A percentile compares a stretch with the other conserved stretches of the same genome.
These are phyloP conservation scores for Nothopassalora personata DNA, from an alignment of 2,329 filamentous ascomycete species.

Conservation along the genomic window DNA sequence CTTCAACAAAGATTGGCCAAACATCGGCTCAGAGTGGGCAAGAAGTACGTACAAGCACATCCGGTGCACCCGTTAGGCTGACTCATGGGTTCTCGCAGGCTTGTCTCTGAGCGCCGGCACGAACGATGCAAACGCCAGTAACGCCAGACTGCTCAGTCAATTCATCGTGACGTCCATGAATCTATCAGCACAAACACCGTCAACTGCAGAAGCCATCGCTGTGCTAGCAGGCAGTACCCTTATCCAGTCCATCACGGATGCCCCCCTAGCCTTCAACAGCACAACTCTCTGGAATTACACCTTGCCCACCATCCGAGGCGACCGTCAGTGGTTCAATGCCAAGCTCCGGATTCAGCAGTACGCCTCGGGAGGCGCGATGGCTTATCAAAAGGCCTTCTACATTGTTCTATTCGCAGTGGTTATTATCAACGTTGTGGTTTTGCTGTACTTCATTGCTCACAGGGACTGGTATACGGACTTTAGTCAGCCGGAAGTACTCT, in stretches of 20 bases:
- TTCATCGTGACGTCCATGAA: slow-evolving; percentile 35
- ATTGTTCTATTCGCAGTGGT: slow-evolving; percentile 61
- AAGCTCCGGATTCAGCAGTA: slow-evolving; percentile 62
- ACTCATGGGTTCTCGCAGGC: slow-evolving; percentile 9
- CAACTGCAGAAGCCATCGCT: slow-evolving; percentile 67
- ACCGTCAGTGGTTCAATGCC: slow-evolving; percentile 58
- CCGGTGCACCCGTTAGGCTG: too few species aligned
- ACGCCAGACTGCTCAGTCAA: slow-evolving; percentile 41
- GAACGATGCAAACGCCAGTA: slow-evolving; percentile 40
- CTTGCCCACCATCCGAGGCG: slow-evolving; percentile 31
- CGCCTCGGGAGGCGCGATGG: slow-evolving; percentile 57
- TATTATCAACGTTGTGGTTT: slow-evolving; percentile 59
- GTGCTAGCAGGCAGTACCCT: slow-evolving; percentile 64
- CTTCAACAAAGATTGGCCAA: slow-evolving; percentile 38
- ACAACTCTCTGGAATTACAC: slow-evolving; percentile 34
- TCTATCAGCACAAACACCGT: slow-evolving; percentile 52
- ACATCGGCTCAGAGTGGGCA: slow-evolving; percentile 41
- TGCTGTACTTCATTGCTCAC: slow-evolving; percentile 57
- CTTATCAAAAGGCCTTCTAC: slow-evolving; percentile 64
- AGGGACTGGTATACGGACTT: slow-evolving; percentile 43
- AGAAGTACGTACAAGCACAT: slow-evolving; percentile 26
- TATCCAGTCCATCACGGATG: slow-evolving; percentile 53
- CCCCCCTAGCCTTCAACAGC: slow-evolving; percentile 53
- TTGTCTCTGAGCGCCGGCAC: slow-evolving; percentile 42
- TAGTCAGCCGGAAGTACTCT: slow-evolving; percentile 3